Base-by-base conservation (phyloP, 768 basidiomycete genomes). In the Porpolomopsis calyptriformis region DNA sequence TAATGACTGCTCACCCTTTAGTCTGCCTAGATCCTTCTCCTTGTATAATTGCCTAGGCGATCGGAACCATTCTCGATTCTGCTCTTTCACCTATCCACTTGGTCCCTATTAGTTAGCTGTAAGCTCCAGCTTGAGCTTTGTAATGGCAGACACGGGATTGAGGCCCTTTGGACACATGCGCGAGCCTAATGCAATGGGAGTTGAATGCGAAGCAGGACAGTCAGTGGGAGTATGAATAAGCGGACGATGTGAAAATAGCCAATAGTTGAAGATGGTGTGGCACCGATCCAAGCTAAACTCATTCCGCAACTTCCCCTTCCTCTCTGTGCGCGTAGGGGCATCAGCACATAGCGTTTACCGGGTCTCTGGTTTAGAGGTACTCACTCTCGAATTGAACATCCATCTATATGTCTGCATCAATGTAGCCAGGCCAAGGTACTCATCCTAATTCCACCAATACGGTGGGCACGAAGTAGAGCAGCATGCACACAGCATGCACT, bases 401-500 rank as follows among this genome's bases (percentile, higher is more conserved):
- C 94, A 98, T 53, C 93, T 73, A 67, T 97, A 96, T 0, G 91
- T 89, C 56, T 91, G 87, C 90, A 97, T 91, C 56, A 97, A 69
- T 0, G 92, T 92, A 1, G 94, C 94, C 4, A 94, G 94, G 27
- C 94, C 93, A 33, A 99, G 84, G 65, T 99, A 99, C 64, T 91
- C 86, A 60, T 97, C 92, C 66, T 92, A 90, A 69, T 97, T 98
- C 94, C 94, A 98, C 94, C 94, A 97, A 67, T 98, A 96, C 24
- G 83, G 86, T 3, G 94, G 94, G 75, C 94, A 99, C 36, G 86
- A 87, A 0, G 94, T 98, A 35, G 92, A 92, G 71, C 94, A 99
- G 68, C 96, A 97, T 2, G 94, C 90, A 58, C 90, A 93, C 47
- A 93, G 79, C 52, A 94, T 97, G 64, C 93, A 93, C 64, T 97